Base-by-base conservation (phyloP, 176 grass and related monocot genomes). In the Neostapfia colusana region DNA sequence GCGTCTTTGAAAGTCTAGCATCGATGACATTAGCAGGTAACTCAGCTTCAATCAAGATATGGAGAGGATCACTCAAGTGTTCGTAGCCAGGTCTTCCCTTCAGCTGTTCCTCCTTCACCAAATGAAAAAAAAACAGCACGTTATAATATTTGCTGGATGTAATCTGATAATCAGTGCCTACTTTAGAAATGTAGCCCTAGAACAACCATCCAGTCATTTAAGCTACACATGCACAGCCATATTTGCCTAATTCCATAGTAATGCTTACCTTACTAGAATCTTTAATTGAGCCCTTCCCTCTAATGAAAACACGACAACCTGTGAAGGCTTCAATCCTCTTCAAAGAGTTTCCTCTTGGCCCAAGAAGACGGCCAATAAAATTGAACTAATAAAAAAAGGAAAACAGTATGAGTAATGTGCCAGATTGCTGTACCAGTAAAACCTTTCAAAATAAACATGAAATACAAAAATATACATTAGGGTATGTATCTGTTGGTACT, bases 231-330 rank as follows among this genome's bases (percentile, higher is more conserved):
- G 20, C 37, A 56, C 2, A 56, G 21, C 21, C 14, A 63, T 63
- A 67, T 65, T 42, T 62, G 42, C 34, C 11, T n/a, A 79, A 23
- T 80, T 84, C 25, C 56, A 63, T 15, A 63, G 42, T 45, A 37
- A 72, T 24, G 45, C 46, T 72, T 85, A 95, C 95, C 95, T 98
- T 94, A 63, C 79, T 80, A 75, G 95, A 74, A 75, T 98, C 95
- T 76, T 98, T 98, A 79, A 98, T 98, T 10, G 95, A 98, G 60
- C 95, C 95, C 59, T 95, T 98, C 65, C 95, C 95, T 88, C 95
- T 88, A 54, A 98, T 98, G 78, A 92, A 98, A 86, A 98, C 91
- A 80, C 95, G 95, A 63, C 95, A 98, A 38, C 95, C 95, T 13
- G 95, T 92, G 54, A 91, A 92, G 77, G 87, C 80, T 82, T 98